These are phyloP conservation scores for Dictyostelium brefeldianum DNA, from an alignment of 78 protist species.

Conservation along the genomic window DNA sequence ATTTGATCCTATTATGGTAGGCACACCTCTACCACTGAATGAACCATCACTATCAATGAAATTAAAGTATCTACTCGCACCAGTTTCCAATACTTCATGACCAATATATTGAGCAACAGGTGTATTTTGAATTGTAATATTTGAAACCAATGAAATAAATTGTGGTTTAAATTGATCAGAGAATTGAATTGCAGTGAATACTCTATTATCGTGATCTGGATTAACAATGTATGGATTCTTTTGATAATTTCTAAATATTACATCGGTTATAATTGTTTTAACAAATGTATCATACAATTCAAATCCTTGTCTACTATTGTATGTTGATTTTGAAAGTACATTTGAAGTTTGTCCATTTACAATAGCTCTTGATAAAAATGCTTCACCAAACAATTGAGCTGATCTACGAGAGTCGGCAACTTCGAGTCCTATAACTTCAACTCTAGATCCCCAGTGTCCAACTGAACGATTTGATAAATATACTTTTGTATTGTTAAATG, in stretches of 20 bases:
- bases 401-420: constrained; percentile 19
- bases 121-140: constrained; percentile 42
- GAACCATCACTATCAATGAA: constrained; percentile 69
- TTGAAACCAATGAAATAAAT: constrained; percentile 26
- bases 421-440: constrained; percentile 37
- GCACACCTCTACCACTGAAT: constrained; percentile 5
- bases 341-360: constrained; percentile 54
- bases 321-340: not conserved
- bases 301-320: constrained; percentile 74
- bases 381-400: constrained; percentile 47
- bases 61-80: constrained; percentile 49
- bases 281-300: constrained; percentile 81
- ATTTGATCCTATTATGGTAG: constrained; percentile 37
- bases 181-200: constrained; percentile 64
- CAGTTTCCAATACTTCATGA: constrained; percentile 26
- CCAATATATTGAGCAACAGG: constrained; percentile 11
- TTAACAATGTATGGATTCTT: not conserved
- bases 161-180: constrained; percentile 82
- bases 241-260: constrained; percentile 34
- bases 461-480: constrained; percentile 13
- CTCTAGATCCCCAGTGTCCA: constrained; percentile 44
- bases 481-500: constrained; percentile 31
- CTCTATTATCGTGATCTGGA: constrained; percentile 34
- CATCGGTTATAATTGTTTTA: constrained; percentile 54
- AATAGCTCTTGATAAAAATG: constrained; percentile 27